Base-by-base conservation (phyloP, 768 basidiomycete genomes). In the Rhodosporidiobolus sp. region DNA sequence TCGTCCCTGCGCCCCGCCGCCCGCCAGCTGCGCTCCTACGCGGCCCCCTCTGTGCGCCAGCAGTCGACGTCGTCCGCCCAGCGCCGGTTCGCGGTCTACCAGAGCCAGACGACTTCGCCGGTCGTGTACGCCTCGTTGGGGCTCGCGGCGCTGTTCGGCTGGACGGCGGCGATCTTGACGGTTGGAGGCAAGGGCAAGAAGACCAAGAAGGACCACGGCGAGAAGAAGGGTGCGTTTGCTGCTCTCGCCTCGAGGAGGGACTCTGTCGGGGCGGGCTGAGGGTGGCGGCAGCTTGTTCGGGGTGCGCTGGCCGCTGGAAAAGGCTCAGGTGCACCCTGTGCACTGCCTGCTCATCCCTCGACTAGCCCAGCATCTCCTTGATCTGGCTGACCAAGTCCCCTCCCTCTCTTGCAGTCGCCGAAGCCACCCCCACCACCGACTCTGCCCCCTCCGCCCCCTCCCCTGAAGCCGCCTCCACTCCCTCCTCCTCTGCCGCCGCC, bases 41-140 rank as follows among this genome's bases (percentile, higher is more conserved):
- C 28, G 19, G 2, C 53, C 12, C 58, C 50, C 4, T 34, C 26
- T 2, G 28, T 55, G 17, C 64, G 70, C 1, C 20, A 17, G 34
- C 38, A 22, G 35, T 35, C 65, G 24, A 54, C 54, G 20, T 43
- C 54, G 3, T 24, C 60, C 46, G n/a, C 50, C 8, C 58, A 58
- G 46, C 58, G 58, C 28, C 54, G 52, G 7, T 62, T 46, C 63
- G 54, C 45, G n/a, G 65, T 67, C 3, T 67, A 72, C 65, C 60
- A 63, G 49, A 63, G 59, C 20, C 70, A 72, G 46, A 72, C 63
- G 53, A 56, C 65, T 24, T 55, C 49, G 20, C 61, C 70, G 32
- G 38, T 67, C 65, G 48, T 67, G 7, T 65, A 62, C 61, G 70
- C 70, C 34, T 72, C 70, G 49, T 48, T 72, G 48, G 70, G 70